Evolutionary conservation across 1,284 basidiomycete species (phyloP).

Genomic region (Puccinia hordei): DNA sequence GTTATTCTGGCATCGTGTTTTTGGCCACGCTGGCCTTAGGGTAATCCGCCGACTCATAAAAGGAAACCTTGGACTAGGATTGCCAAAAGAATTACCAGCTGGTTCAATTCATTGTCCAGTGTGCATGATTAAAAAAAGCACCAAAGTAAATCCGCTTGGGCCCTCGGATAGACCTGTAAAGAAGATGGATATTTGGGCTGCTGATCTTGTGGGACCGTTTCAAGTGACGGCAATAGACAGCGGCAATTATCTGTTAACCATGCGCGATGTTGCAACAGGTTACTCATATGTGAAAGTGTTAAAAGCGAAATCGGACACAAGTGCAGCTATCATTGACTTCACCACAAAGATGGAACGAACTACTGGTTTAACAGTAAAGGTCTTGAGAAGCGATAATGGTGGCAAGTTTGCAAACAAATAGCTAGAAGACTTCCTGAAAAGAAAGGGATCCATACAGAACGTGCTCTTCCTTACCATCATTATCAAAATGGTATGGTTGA

Average conservation of each 20-base stretch:
- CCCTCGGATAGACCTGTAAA: background rate
- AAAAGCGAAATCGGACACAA: background rate
- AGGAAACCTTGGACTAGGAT: background rate
- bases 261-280: background rate
- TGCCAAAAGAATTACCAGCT: background rate
- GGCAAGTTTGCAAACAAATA: constrained; percentile 4
- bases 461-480: constrained; percentile 13
- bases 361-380: background rate
- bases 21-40: background rate
- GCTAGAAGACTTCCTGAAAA: background rate
- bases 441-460: background rate
- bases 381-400: constrained; percentile 16
- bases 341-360: background rate
- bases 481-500: constrained; percentile 22
- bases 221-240: background rate
- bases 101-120: constrained; percentile 21
- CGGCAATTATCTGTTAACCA: background rate
- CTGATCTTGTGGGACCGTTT: constrained; percentile 24
- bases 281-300: background rate
- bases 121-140: constrained; percentile 11
- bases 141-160: background rate
- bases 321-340: background rate
- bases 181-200: background rate
- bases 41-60: too few species aligned
- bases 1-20: background rate